Base-by-base conservation (phyloP, 2,329 filamentous ascomycete genomes). In the Alternaria gansuensis region DNA sequence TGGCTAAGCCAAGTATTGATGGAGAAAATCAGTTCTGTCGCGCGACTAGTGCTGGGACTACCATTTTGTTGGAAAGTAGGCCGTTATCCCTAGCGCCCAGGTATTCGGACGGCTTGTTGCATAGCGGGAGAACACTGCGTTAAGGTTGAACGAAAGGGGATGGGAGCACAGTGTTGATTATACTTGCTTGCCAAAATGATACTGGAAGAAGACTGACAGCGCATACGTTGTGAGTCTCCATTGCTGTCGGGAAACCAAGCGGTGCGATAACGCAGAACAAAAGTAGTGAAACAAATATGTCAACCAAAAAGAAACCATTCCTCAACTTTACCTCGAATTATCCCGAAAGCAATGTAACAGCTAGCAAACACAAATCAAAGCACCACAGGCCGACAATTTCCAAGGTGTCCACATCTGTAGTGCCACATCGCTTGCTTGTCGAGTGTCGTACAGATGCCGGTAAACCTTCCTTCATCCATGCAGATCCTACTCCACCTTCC, bases 361-460 rank as follows among this genome's bases (percentile, higher is more conserved):
- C 28, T 48, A 48, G 2, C 23, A 34, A 46, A 8, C 21, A 52
- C 9, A 23, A 40, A 29, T 1, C n/a, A 17, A 48, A 48, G 11
- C 34, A 37, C 43, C 24, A 40, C 36, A 49, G 24, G 23, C 39
- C n/a, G 13, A 34, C 6, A 48, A 48, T 29, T 36, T 43, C 10
- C 6, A 48, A 48, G 44, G 36, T 43, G 14, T 26, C 40, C 34
- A 45, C 40, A 23, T 24, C 56, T 60, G 56, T 50, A 31, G 57
- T 59, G 52, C 37, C 45, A 58, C 48, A 53, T 61, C 39, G 60
- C 49, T 54, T 62, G 53, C 54, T 54, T 51, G 34, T 55, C 54
- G 29, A 57, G 39, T 34, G 46, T 64, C 44, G 48, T 51, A 59
- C 60, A 51, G 41, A 31, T 21, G 54, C 34, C 54, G 62, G 55